Percentiles rank a stretch among this genome's conserved stretches.
These are phyloP conservation scores for Silene conica DNA, from an alignment of 148 eudicot genomes.

Conservation along the genomic window DNA sequence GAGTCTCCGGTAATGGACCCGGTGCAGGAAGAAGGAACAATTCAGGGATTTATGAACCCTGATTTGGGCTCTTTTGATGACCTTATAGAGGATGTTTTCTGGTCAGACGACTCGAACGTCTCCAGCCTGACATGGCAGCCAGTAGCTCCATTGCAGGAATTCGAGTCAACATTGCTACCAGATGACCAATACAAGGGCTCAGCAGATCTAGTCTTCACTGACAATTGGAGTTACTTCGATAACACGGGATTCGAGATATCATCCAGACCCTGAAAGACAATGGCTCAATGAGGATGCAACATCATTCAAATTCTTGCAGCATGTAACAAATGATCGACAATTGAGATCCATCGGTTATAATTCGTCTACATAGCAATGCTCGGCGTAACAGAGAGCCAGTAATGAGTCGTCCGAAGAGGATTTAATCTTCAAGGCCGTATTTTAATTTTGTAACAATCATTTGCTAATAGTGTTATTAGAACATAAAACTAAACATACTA, in stretches of 20 bases:
- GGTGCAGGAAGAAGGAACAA: conserved; percentile 24
- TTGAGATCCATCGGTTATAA: conserved; percentile 5
- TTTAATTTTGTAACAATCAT: conserved; percentile 18
- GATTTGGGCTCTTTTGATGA: conserved; percentile 37
- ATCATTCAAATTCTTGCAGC: too few relatives aligned
- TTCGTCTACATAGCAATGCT: not conserved
- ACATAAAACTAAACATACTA: conserved; percentile 21
- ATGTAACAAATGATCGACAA: not conserved
- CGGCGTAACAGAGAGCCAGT: conserved; percentile 1
- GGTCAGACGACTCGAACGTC: conserved; percentile 35
- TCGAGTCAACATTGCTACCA: conserved; percentile 33
- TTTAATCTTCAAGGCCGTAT: not conserved
- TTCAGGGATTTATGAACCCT: conserved; percentile 32
- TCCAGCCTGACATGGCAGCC: conserved; percentile 46
- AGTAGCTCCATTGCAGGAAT: conserved; percentile 38
- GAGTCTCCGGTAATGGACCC: conserved; percentile 21
- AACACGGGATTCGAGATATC: conserved; percentile 38
- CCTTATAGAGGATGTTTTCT: conserved; percentile 42
- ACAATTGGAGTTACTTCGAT: conserved; percentile 61
- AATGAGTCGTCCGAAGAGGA: conserved; percentile 4
- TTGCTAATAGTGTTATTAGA: conserved; percentile 18
- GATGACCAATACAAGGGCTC: conserved; percentile 32
- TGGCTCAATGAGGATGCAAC: conserved; percentile 4
- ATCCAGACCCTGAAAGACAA: conserved; percentile 29
- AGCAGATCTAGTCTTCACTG: conserved; percentile 25